These are phyloP conservation scores for Penicillium dipodomyicola DNA, from an alignment of 495 filamentous ascomycete species.

Conservation along the genomic window DNA sequence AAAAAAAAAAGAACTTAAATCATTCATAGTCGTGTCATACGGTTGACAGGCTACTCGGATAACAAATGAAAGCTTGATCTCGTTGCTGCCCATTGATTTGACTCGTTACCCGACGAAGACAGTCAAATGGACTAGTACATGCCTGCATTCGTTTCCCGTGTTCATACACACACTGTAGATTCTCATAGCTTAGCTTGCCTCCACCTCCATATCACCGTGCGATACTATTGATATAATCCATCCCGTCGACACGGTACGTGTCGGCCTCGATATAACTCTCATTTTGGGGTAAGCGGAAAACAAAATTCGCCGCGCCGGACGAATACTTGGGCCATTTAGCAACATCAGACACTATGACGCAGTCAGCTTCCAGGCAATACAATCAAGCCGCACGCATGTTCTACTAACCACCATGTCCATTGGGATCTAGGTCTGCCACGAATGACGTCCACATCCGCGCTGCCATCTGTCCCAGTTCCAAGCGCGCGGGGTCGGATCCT, in stretches of 20 bases:
- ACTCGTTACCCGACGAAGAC: background rate
- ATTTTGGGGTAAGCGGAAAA: conserved; percentile 33
- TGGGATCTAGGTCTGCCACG: conserved; percentile 50
- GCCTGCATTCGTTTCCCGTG: background rate
- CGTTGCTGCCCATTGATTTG: conserved; percentile 2
- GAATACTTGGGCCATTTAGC: conserved; percentile 32
- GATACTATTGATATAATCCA: conserved; percentile 35
- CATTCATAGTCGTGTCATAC: conserved; percentile 17
- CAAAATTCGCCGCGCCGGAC: conserved; percentile 27
- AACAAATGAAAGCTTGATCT: conserved; percentile 1
- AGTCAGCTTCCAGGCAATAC: background rate
- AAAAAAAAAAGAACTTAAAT: background rate
- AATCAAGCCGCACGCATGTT: background rate
- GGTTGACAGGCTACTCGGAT: background rate
- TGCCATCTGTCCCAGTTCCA: conserved; percentile 41
- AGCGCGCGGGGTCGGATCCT: conserved; percentile 30
- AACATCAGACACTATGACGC: conserved; percentile 22
- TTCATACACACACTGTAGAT: background rate
- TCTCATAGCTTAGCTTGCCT: background rate
- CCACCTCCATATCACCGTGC: conserved; percentile 16
- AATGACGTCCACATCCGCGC: conserved; percentile 56
- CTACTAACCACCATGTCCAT: conserved; percentile 33
- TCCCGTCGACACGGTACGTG: conserved; percentile 31
- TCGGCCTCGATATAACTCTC: conserved; percentile 36
- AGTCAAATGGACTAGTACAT: conserved; percentile 2